Conservation (phyloP, 2,329 filamentous ascomycete genomes). For the Botrytis sinoallii region DNA sequence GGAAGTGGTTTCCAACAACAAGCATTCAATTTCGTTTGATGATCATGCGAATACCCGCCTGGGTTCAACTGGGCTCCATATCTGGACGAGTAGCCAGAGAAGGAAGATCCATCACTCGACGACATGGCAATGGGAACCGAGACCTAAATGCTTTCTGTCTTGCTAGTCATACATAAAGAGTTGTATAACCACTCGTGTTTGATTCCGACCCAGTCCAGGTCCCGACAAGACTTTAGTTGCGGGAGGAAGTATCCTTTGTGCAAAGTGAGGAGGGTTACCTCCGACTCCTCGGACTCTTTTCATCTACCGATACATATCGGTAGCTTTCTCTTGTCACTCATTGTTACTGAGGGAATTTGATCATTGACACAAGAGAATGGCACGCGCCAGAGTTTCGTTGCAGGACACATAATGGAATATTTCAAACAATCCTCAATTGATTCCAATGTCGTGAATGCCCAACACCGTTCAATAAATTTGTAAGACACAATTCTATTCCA, state of each 20-base stretch:
- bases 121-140: conserved; percentile 17
- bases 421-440: background rate
- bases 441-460: background rate
- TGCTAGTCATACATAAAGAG: background rate
- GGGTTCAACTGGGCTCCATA: background rate
- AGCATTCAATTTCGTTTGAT: background rate
- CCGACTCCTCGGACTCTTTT: background rate
- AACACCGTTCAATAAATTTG: background rate
- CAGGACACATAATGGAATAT: background rate
- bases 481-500: background rate
- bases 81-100: background rate
- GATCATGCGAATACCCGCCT: conserved; percentile 1
- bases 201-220: conserved; percentile 1
- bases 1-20: background rate
- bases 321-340: background rate
- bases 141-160: background rate
- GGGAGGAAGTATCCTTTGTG: background rate
- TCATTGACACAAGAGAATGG: background rate
- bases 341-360: background rate
- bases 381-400: background rate
- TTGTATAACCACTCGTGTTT: conserved; percentile 10
- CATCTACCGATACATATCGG: conserved; percentile 4
- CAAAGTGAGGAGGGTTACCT: background rate
- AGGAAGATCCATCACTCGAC: background rate
- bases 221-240: background rate